Percentiles rank a stretch among this genome's conserved stretches.
Conservation (phyloP, 73 alveolate genomes). For the Durusdinium trenchii region DNA sequence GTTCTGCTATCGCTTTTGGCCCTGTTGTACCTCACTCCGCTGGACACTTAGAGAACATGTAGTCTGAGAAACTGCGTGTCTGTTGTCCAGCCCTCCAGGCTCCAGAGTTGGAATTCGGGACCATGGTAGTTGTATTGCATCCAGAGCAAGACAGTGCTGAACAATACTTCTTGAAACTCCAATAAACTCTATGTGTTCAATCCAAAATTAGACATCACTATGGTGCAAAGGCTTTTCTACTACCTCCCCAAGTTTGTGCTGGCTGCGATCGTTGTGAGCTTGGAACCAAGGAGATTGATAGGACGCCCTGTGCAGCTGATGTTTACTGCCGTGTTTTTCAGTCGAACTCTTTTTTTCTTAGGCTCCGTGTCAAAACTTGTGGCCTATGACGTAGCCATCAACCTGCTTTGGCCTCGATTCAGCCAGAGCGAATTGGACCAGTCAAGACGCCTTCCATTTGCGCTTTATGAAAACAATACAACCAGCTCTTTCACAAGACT, state of each 20-base stretch:
- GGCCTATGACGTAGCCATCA: conserved; percentile 58
- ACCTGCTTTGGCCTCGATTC: neutral
- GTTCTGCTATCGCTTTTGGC: conserved; percentile 16
- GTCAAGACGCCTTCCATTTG: neutral
- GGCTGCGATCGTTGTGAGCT: conserved; percentile 82
- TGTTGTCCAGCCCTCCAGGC: no score
- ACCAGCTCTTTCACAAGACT: no score
- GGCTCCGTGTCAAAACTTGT: conserved; percentile 58
- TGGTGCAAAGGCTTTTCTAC: conserved; percentile 81
- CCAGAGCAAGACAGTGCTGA: no score
- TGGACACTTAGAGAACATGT: neutral
- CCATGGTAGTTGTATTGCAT: no score
- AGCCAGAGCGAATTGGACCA: neutral
- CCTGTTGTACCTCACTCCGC: conserved; percentile 38
- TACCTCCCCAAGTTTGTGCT: conserved; percentile 78
- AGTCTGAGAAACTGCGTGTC: neutral
- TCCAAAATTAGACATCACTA: no score
- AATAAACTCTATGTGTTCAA: no score
- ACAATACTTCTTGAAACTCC: no score
- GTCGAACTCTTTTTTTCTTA: neutral
- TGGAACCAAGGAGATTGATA: neutral
- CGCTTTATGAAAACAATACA: no score
- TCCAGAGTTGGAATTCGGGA: no score
- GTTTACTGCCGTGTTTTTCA: no score
- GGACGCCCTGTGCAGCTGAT: neutral